Evolutionary conservation across 2,329 filamentous ascomycete species (phyloP).

Genomic region (Dactylellina haptotyla): DNA sequence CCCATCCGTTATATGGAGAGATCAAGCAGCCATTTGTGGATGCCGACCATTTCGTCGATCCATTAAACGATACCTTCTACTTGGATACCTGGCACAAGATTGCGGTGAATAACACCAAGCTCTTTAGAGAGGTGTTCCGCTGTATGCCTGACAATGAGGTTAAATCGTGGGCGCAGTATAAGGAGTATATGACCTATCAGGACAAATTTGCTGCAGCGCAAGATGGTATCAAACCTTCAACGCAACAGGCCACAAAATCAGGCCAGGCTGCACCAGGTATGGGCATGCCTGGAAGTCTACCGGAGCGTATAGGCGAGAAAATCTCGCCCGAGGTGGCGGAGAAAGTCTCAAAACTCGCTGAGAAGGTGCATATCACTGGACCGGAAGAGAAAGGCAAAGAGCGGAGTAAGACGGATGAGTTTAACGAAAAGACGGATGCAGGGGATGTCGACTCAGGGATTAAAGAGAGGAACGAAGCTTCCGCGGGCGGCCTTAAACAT

Average conservation of each 20-base stretch:
- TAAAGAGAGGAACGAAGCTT: slow-evolving; percentile 37
- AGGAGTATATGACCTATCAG: slow-evolving; percentile 80
- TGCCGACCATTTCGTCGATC: slow-evolving; percentile 94
- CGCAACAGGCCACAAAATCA: slow-evolving; percentile 64
- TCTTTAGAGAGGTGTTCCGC: slow-evolving; percentile 92
- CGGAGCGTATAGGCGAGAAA: slow-evolving; percentile 52
- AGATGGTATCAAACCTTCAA: slow-evolving; percentile 64
- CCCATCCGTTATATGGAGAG: slow-evolving; percentile 71
- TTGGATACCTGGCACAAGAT: slow-evolving; percentile 87
- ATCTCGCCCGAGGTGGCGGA: slow-evolving; percentile 25
- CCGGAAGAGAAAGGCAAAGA: slow-evolving; percentile 58
- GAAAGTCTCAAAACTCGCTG: slow-evolving; percentile 55
- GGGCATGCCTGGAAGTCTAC: slow-evolving; percentile 33
- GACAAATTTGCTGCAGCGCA: slow-evolving; percentile 78
- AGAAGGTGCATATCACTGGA: slow-evolving; percentile 58
- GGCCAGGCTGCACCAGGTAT: slow-evolving; percentile 64
- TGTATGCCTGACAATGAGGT: slow-evolving; percentile 98
- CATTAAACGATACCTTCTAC: slow-evolving; percentile 81
- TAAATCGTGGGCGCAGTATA: slow-evolving; percentile 90
- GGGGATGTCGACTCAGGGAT: not conserved
- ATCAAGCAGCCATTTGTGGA: slow-evolving; percentile 78
- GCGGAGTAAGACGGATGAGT: slow-evolving; percentile 58
- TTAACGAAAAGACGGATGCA: slow-evolving; percentile 33
- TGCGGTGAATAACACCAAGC: slow-evolving; percentile 92
- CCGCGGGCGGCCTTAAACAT: not conserved